Evolutionary conservation across 306 rosid genomes (phyloP).

Genomic region (Trifolium repens): DNA sequence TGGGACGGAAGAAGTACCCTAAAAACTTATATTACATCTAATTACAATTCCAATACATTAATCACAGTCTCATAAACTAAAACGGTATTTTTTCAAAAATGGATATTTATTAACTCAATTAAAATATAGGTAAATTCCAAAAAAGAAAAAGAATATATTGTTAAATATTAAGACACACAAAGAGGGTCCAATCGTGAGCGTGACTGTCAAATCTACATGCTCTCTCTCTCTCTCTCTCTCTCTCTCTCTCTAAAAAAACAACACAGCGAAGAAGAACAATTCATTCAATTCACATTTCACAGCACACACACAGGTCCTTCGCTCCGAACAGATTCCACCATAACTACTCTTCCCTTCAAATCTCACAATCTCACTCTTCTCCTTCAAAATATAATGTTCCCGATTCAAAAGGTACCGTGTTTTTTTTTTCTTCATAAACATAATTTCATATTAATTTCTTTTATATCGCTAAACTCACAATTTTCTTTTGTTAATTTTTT

Average conservation of each 20-base stretch:
- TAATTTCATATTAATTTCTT: neutral
- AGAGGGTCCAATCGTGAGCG: constrained; percentile 63
- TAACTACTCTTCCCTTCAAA: constrained; percentile 52
- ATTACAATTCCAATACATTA: no score
- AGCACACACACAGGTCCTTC: constrained; percentile 31
- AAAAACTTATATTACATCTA: no score
- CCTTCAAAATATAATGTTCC: constrained; percentile 67
- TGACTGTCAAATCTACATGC: constrained; percentile 95
- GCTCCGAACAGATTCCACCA: constrained; percentile 65
- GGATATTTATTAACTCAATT: no score
- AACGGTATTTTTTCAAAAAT: no score
- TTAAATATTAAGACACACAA: neutral
- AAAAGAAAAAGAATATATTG: no score
- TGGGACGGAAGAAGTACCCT: no score
- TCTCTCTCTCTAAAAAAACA: neutral
- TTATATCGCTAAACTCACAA: neutral
- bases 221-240: constrained; percentile 51
- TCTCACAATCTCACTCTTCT: constrained; percentile 63
- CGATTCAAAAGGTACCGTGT: constrained; percentile 77
- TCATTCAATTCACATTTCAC: constrained; percentile 41
- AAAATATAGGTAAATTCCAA: no score
- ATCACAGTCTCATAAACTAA: no score
- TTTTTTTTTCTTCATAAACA: neutral
- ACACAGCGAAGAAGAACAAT: neutral
- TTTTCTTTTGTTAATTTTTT: constrained; percentile 21